Conservation (phyloP, 2,329 filamentous ascomycete species). For the Sporothrix euskadiensis region DNA sequence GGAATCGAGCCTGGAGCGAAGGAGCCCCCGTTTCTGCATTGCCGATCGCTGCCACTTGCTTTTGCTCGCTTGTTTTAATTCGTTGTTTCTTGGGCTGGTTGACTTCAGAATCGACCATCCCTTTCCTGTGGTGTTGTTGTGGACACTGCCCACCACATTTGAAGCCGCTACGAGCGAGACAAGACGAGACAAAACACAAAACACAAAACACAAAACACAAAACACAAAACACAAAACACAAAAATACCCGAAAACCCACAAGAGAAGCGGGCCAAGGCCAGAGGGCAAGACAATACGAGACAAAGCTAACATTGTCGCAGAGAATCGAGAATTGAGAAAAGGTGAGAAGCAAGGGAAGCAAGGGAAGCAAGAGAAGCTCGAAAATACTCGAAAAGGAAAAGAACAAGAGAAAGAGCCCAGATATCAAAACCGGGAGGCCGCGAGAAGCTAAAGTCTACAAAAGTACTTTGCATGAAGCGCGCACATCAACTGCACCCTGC, state of each 20-base stretch:
- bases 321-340: background rate
- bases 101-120: background rate
- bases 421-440: background rate
- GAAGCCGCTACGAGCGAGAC: slow-evolving; percentile 1
- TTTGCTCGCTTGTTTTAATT: slow-evolving; percentile 2
- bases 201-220: slow-evolving; percentile 22
- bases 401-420: no score
- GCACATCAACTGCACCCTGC: background rate
- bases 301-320: background rate
- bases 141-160: slow-evolving; percentile 1
- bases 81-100: slow-evolving; percentile 4
- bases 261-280: background rate
- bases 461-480: background rate
- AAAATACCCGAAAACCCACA: background rate
- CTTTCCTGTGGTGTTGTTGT: background rate
- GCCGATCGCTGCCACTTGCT: slow-evolving; percentile 12
- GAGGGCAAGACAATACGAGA: slow-evolving; percentile 9
- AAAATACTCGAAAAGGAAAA: background rate
- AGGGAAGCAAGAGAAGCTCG: background rate
- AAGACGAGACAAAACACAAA: slow-evolving; percentile 21
- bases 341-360: no score
- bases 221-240: slow-evolving; percentile 15
- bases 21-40: background rate
- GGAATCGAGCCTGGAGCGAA: background rate
- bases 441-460: background rate